These are phyloP conservation scores for Spathaspora boniae DNA, from an alignment of 805 yeast species.

Conservation along the genomic window DNA sequence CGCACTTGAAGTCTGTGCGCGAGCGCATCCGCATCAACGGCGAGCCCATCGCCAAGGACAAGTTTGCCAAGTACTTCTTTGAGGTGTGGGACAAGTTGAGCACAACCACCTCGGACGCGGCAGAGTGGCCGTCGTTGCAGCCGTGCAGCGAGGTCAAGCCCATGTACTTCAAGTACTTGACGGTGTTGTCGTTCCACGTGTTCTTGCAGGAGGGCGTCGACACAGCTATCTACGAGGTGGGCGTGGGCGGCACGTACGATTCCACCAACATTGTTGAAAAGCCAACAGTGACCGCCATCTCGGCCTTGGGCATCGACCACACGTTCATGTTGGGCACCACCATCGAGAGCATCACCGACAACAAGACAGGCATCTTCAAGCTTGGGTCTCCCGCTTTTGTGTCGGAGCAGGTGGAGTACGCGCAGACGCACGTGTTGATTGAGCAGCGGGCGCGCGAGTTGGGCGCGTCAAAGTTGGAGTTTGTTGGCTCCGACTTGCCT, in stretches of 20 bases:
- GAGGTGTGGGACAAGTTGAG: slow-evolving; percentile 88
- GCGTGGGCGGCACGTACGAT: slow-evolving; percentile 97
- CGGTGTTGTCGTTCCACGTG: slow-evolving; percentile 86
- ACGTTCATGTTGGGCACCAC: slow-evolving; percentile 83
- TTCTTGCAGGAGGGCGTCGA: slow-evolving; percentile 87
- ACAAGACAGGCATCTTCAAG: slow-evolving; percentile 92
- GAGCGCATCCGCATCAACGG: slow-evolving; percentile 91
- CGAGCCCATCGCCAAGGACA: slow-evolving; percentile 71
- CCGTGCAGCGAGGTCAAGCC: slow-evolving; percentile 77
- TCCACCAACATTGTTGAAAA: slow-evolving; percentile 83
- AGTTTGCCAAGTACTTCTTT: slow-evolving; percentile 85
- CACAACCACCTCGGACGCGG: slow-evolving; percentile 49
- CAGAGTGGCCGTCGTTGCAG: slow-evolving; percentile 57
- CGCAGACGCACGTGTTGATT: slow-evolving; percentile 54
- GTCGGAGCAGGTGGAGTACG: slow-evolving; percentile 48
- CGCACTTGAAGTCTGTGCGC: slow-evolving; percentile 89
- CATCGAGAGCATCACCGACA: slow-evolving; percentile 89
- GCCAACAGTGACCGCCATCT: slow-evolving; percentile 83
- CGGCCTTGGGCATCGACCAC: slow-evolving; percentile 90
- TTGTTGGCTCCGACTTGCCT: slow-evolving; percentile 44
- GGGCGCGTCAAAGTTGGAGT: slow-evolving; percentile 38
- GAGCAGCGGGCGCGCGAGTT: slow-evolving; percentile 67
- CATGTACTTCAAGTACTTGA: slow-evolving; percentile 87
- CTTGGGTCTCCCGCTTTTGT: slow-evolving; percentile 63
- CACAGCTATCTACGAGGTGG: slow-evolving; percentile 94